Percentiles rank a stretch among this genome's conserved stretches.
Evolutionary conservation across 768 basidiomycete genomes (phyloP).

Genomic region (Trametes villosa): DNA sequence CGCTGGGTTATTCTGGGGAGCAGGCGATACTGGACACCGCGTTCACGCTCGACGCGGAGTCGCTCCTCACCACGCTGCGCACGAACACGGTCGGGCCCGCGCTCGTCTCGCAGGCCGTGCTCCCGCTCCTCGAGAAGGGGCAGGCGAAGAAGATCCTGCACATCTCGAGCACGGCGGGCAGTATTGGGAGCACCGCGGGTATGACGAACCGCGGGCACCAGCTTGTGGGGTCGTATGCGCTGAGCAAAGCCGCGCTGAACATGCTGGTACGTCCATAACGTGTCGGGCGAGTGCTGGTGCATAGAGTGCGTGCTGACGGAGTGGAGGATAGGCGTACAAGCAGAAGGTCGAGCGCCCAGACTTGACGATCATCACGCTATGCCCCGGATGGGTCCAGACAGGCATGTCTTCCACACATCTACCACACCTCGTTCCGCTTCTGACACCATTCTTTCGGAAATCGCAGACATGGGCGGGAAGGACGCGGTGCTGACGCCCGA

Average conservation of each 20-base stretch:
- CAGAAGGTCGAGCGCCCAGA: slow-evolving; percentile 20
- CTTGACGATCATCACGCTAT: slow-evolving; percentile 14
- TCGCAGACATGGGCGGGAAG: slow-evolving; percentile 21
- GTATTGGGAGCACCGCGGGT: not conserved
- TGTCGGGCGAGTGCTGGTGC: not conserved
- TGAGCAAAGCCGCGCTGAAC: slow-evolving; percentile 21
- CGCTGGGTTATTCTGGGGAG: slow-evolving; percentile 3
- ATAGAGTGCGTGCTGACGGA: slow-evolving; percentile 2
- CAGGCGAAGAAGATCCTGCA: slow-evolving; percentile 39
- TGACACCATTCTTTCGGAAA: not conserved
- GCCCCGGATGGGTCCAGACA: slow-evolving; percentile 27
- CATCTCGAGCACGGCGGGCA: slow-evolving; percentile 25
- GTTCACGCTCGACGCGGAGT: slow-evolving; percentile 33
- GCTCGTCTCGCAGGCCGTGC: slow-evolving; percentile 37
- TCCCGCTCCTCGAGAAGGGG: slow-evolving; percentile 39
- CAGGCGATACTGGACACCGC: slow-evolving; percentile 38
- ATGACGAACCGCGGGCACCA: not conserved
- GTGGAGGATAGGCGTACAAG: slow-evolving; percentile 21
- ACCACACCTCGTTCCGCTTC: not conserved
- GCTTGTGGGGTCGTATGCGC: not conserved
- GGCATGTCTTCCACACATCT: not conserved
- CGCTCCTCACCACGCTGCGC: slow-evolving; percentile 31
- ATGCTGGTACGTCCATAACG: slow-evolving; percentile 35
- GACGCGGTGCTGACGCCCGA: slow-evolving; percentile 14
- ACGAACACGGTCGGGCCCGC: slow-evolving; percentile 43